Evolutionary conservation across 2,329 filamentous ascomycete species (phyloP), one percentile per base, ranked within the genome.

Genomic region (Stylonectria norvegica): DNA sequence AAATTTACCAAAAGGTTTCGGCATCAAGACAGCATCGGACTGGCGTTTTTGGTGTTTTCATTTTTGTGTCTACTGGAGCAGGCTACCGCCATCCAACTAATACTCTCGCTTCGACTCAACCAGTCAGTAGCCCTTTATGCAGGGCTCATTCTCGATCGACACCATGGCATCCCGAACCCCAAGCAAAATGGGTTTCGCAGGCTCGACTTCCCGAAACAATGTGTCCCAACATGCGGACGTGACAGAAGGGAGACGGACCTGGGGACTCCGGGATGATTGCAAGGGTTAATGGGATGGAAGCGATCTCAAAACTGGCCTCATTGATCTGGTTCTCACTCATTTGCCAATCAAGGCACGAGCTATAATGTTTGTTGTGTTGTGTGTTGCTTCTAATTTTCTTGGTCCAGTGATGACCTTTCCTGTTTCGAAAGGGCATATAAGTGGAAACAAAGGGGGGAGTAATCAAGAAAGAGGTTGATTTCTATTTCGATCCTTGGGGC

Each of bases 21-120:
- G 54, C 55, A 60, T 58, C 37, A 57, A 57, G 46, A 59, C 49
- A 57, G 57, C 61, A 63, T 63, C 49, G 38, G 41, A 59, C 47
- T 37, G 61, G 61, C 56, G 61, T 64, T 59, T n/a, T 39, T 38
- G 52, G 53, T 42, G 46, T 55, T 54, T 56, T 48, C 42, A 38
- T 54, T 50, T 37, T 30, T 29, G 34, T 30, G 34, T 27, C 34
- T 45, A 38, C 42, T 38, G 34, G 34, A 22, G 36, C 33, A 18
- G 36, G 27, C 36, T 36, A 43, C 27, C 15, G 30, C 36, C 35
- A 17, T 17, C 36, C 20, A 36, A 47, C 49, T 56, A 57, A 57
- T 56, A 47, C 40, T 38, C 35, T 40, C 32, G 19, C 34, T 36
- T 40, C 25, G 19, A 33, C 28, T 33, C 28, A 30, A 37, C 25